These are phyloP conservation scores for Oryza australiensis DNA, from an alignment of 176 grass and related monocot genomes.

Conservation along the genomic window DNA sequence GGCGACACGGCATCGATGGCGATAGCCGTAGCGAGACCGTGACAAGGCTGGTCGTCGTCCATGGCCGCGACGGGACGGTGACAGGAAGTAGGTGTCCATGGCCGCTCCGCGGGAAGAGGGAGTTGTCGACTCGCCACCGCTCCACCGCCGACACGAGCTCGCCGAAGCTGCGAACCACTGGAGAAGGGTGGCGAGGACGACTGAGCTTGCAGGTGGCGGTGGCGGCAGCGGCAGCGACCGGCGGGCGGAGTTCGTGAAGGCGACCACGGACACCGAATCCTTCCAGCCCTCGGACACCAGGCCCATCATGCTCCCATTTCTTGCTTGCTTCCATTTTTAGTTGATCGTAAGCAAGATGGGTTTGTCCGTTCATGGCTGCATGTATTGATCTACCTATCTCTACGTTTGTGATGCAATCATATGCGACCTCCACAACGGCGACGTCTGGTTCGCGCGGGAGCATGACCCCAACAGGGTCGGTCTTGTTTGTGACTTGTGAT, in stretches of 20 bases:
- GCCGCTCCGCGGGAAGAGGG: no score
- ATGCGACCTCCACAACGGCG: conserved; percentile 88
- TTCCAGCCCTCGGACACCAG: conserved; percentile 60
- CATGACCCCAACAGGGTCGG: conserved; percentile 61
- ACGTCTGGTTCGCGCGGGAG: conserved; percentile 67
- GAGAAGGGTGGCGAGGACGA: no score
- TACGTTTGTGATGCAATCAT: conserved; percentile 43
- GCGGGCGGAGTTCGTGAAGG: conserved; percentile 38
- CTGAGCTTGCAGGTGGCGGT: background rate
- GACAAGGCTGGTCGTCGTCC: no score
- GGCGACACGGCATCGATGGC: no score
- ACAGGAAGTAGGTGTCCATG: no score
- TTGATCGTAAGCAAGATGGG: background rate
- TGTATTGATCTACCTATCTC: background rate
- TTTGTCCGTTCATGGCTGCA: background rate
- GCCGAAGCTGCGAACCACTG: no score
- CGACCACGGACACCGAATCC: conserved; percentile 62
- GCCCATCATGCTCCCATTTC: conserved; percentile 67
- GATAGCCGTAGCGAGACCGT: no score
- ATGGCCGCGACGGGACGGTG: no score
- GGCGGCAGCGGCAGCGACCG: background rate
- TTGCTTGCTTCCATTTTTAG: background rate
- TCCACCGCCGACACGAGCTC: no score
- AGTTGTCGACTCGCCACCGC: no score
- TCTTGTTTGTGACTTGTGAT: background rate